These are phyloP conservation scores for Aureobasidium sp. DNA, from an alignment of 2,329 filamentous ascomycete genomes.

Conservation along the genomic window DNA sequence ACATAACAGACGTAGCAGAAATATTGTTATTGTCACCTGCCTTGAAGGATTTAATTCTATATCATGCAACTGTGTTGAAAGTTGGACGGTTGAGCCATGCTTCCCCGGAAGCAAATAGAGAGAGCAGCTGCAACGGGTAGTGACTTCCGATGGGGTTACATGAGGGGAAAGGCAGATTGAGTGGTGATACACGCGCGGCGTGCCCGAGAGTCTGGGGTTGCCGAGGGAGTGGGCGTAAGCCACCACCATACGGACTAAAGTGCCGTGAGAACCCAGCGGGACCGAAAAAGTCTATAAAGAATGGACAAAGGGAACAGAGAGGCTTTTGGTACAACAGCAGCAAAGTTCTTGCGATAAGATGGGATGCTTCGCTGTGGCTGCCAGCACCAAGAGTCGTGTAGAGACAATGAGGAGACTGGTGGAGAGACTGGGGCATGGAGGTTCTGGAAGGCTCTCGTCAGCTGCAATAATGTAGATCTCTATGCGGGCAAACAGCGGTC, in stretches of 20 bases:
- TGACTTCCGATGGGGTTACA: neutral
- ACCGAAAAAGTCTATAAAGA: neutral
- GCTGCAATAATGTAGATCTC: conserved; percentile 10
- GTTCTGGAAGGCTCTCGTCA: conserved; percentile 13
- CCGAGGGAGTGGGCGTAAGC: neutral
- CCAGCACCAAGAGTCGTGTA: neutral
- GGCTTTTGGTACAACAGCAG: neutral
- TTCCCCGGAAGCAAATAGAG: neutral
- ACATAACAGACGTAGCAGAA: neutral
- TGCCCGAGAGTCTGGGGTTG: neutral
- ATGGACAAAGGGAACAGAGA: neutral
- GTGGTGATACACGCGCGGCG: neutral
- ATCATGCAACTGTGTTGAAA: neutral
- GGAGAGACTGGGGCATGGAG: neutral
- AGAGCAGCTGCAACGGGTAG: conserved; percentile 1
- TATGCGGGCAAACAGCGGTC: neutral
- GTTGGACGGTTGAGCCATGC: neutral
- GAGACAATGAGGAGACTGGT: neutral
- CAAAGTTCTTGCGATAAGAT: too few species aligned
- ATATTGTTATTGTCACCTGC: neutral
- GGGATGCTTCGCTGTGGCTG: neutral
- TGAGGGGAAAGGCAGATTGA: neutral
- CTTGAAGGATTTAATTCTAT: neutral
- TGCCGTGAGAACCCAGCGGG: neutral
- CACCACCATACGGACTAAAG: neutral